Evolutionary conservation across 2,329 filamentous ascomycete species (phyloP).

Genomic region (Diplodia mutila): DNA sequence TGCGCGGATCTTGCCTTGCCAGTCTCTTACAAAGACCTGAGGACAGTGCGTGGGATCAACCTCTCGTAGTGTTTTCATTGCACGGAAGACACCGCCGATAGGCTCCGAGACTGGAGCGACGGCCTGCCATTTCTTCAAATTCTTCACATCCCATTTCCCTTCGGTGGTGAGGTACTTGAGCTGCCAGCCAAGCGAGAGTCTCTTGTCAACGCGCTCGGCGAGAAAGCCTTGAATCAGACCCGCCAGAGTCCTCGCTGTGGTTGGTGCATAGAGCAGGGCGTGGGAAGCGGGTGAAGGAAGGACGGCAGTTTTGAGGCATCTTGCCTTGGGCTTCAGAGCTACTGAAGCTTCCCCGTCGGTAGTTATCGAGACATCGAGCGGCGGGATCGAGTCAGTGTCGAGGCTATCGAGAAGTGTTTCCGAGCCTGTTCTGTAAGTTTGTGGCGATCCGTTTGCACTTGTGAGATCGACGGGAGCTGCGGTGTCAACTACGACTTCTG

Average conservation of each 20-base stretch:
- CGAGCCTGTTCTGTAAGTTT: constrained; percentile 16
- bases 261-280: constrained; percentile 78
- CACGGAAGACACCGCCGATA: constrained; percentile 80
- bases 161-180: constrained; percentile 84
- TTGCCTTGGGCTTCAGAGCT: constrained; percentile 37
- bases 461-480: constrained; percentile 52
- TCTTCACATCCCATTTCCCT: constrained; percentile 98
- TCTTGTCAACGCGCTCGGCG: constrained; percentile 70
- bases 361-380: constrained; percentile 27
- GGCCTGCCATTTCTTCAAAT: constrained; percentile 86
- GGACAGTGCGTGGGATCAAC: constrained; percentile 84
- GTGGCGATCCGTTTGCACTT: constrained; percentile 31
- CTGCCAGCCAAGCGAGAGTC: constrained; percentile 86
- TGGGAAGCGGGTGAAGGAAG: constrained; percentile 80
- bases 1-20: constrained; percentile 69
- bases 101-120: constrained; percentile 76
- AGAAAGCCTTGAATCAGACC: constrained; percentile 85
- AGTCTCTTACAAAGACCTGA: constrained; percentile 68
- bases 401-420: constrained; percentile 21
- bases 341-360: constrained; percentile 50
- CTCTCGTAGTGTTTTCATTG: constrained; percentile 91
- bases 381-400: constrained; percentile 11
- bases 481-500: constrained; percentile 50
- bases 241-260: constrained; percentile 74
- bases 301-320: constrained; percentile 67